These are phyloP conservation scores for Chlorella sorokiniana DNA, from an alignment of 139 green algal genomes.

Conservation along the genomic window DNA sequence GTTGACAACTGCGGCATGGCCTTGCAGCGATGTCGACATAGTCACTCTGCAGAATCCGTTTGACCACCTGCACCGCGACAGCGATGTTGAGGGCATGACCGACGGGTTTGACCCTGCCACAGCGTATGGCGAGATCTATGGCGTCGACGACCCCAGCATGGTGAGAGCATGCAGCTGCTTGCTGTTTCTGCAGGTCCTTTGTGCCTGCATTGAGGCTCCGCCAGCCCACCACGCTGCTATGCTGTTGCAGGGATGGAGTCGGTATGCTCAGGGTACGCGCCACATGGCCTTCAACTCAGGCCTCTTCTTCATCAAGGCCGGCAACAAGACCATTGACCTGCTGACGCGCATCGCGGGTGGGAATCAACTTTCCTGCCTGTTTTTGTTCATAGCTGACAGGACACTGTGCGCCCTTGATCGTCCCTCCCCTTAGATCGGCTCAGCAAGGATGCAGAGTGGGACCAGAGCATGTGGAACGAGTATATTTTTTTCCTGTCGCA, in stretches of 20 bases:
- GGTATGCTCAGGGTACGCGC: slow-evolving; percentile 46
- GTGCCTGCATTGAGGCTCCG: not conserved
- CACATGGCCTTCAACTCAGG: slow-evolving; percentile 90
- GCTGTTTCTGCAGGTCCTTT: not conserved
- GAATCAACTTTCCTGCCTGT: not conserved
- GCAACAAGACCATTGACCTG: slow-evolving; percentile 66
- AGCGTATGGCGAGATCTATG: slow-evolving; percentile 89
- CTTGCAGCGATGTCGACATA: slow-evolving; percentile 52
- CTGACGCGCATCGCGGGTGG: slow-evolving; percentile 63
- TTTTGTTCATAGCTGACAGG: not conserved
- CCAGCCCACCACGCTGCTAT: not conserved
- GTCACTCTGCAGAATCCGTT: slow-evolving; percentile 74
- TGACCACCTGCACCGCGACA: slow-evolving; percentile 68
- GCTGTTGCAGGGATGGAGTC: slow-evolving; percentile 28
- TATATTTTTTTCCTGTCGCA: slow-evolving; percentile 91
- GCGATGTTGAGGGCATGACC: slow-evolving; percentile 75
- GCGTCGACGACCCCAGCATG: slow-evolving; percentile 88
- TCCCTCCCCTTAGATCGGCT: slow-evolving; percentile 50
- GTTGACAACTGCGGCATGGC: no score
- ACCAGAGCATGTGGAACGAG: slow-evolving; percentile 91
- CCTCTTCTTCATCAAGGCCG: slow-evolving; percentile 84
- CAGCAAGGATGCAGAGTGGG: slow-evolving; percentile 80
- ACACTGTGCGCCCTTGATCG: not conserved
- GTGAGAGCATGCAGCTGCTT: not conserved
- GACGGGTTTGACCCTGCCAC: slow-evolving; percentile 79